Evolutionary conservation across 208 protist genomes (phyloP).

Genomic region (Lotmaria passim): DNA sequence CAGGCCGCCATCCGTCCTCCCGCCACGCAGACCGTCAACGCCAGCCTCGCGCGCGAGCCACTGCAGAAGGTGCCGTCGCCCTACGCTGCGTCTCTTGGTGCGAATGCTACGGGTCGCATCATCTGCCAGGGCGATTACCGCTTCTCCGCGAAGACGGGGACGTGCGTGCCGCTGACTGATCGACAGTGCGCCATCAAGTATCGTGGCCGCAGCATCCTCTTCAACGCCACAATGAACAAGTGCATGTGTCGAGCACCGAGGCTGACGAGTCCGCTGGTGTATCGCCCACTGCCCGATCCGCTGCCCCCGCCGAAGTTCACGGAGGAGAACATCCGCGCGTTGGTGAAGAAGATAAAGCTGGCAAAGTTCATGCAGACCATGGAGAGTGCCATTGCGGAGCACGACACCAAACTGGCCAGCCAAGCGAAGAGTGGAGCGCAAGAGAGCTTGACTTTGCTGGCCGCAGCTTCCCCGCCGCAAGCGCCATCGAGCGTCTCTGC

Average conservation of each 20-base stretch:
- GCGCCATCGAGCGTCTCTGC: no score
- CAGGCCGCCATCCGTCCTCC: conserved; percentile 3
- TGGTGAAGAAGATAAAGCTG: conserved; percentile 18
- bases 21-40: conserved; percentile 19
- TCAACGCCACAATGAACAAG: conserved; percentile 15
- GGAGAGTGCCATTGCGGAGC: conserved; percentile 17
- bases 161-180: conserved; percentile 27
- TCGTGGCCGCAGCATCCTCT: conserved; percentile 20
- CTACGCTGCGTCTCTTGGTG: conserved; percentile 23
- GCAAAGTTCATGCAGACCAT: conserved; percentile 34
- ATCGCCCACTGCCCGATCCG: conserved; percentile 20
- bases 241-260: conserved; percentile 16
- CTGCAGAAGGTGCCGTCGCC: conserved; percentile 24
- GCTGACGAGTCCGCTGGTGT: conserved; percentile 29
- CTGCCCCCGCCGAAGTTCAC: conserved; percentile 25
- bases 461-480: no score
- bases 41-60: conserved; percentile 25
- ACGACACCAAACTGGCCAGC: neutral
- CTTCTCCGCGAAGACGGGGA: conserved; percentile 18
- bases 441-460: no score
- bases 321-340: conserved; percentile 16
- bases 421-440: neutral
- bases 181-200: conserved; percentile 31
- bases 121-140: conserved; percentile 36
- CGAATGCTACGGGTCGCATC: conserved; percentile 20